Percentiles rank a stretch among this genome's conserved stretches.
These are phyloP conservation scores for Hortaea sp. DNA, from an alignment of 2,329 filamentous ascomycete genomes.

Conservation along the genomic window DNA sequence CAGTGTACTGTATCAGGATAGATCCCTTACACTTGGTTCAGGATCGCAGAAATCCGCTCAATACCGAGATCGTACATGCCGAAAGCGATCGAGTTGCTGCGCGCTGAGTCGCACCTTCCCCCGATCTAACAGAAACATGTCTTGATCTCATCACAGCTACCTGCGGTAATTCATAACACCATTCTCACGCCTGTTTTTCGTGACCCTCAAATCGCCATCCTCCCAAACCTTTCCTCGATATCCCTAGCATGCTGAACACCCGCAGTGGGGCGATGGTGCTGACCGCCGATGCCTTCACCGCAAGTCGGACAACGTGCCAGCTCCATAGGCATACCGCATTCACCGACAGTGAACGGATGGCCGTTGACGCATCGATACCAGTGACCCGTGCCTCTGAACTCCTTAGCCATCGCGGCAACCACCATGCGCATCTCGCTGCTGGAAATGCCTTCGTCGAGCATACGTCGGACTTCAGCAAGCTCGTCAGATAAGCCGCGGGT, in stretches of 20 bases:
- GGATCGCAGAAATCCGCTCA: no score
- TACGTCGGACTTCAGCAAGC: conserved; percentile 33
- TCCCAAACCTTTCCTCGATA: conserved; percentile 34
- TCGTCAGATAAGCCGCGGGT: conserved; percentile 27
- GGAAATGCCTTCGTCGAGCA: conserved; percentile 43
- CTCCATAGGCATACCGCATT: conserved; percentile 51
- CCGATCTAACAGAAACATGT: no score
- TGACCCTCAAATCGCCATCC: conserved; percentile 1
- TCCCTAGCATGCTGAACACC: conserved; percentile 44
- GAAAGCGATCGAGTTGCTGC: no score
- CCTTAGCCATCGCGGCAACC: neutral
- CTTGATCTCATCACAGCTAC: no score
- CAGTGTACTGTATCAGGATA: no score
- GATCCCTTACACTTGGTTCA: no score
- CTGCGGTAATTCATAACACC: no score
- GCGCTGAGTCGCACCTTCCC: no score
- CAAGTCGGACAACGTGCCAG: conserved; percentile 54
- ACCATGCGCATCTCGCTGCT: conserved; percentile 31
- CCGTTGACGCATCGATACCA: conserved; percentile 52
- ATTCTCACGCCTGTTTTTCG: no score
- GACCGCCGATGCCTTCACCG: conserved; percentile 46
- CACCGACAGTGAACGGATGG: conserved; percentile 35
- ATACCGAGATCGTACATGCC: no score
- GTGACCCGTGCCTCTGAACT: conserved; percentile 36
- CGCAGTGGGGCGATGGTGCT: conserved; percentile 36